Base-by-base conservation (phyloP, 192 early-diverging fungal species). In the Ambispora gerdemannii region DNA sequence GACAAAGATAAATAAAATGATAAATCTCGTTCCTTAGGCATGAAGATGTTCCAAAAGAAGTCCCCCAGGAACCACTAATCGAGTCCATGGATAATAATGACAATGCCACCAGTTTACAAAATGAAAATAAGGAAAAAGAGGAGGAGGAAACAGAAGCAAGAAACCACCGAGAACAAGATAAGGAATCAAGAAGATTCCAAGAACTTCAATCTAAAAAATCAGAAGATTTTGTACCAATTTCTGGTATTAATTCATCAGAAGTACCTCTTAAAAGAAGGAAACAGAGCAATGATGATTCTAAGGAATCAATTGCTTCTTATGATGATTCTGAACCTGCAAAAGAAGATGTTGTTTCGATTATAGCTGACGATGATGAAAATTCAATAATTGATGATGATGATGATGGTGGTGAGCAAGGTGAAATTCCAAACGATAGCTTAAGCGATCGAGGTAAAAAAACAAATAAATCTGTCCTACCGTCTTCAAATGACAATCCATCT, bases 321-420 rank as follows among this genome's bases (percentile, higher is more conserved):
- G 27, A 60, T 60, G 58, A 60, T 8, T 60, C 58, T 47, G 63
- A 66, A 31, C 24, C 47, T 20, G 47, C 63, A 50, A 66, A 66
- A 50, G 63, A 66, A 66, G 63, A 66, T 31, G 63, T 66, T 28
- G 47, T 66, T 19, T 66, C 63, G n/a, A 66, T 66, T 17, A 36
- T 31, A 31, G 63, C 63, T 30, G 63, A 66, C 20, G 63, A 66
- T n/a, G 63, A 66, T 33, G 36, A 38, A 31, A 30, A 20, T 6
- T 50, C 47, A 3, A 22, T 10, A 19, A 33, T 25, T 28, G 63
- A 30, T 31, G 28, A 28, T n/a, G 63, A 66, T 27, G 47, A 66
- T 17, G 63, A 50, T 8, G n/a, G 32, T 50, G 22, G 24, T 30
- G 63, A 50, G n/a, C 11, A 50, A 3, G 17, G 13, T 65, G 35